Percentiles rank a stretch among this genome's conserved stretches.
Evolutionary conservation across 768 basidiomycete genomes (phyloP).

Genomic region (Phylloporus scabripes): DNA sequence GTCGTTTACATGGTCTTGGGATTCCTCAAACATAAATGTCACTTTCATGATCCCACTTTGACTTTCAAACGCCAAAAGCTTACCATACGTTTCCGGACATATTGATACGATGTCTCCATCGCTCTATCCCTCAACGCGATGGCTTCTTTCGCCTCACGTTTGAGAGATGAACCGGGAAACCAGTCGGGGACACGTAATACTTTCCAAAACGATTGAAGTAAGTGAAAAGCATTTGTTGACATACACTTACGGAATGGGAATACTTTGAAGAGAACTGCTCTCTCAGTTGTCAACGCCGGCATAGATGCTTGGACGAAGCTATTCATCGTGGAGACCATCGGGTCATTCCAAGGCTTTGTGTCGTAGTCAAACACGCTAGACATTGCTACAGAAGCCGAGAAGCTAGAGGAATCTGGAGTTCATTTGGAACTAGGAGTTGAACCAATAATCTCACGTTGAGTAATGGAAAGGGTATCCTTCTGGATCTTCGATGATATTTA

Average conservation of each 20-base stretch:
- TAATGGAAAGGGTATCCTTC: conserved; percentile 3
- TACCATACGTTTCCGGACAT: conserved; percentile 28
- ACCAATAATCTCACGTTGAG: background rate
- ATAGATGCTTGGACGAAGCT: background rate
- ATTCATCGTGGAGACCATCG: conserved; percentile 2
- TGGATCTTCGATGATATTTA: conserved; percentile 9
- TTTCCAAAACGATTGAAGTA: background rate
- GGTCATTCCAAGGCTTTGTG: conserved; percentile 5
- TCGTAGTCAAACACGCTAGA: conserved; percentile 14
- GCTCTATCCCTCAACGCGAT: background rate
- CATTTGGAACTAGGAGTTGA: background rate
- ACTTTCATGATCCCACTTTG: background rate
- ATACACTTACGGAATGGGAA: conserved; percentile 16
- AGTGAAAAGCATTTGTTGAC: background rate
- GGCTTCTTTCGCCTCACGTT: conserved; percentile 24
- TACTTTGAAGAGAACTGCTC: background rate
- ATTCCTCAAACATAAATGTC: background rate
- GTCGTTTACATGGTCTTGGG: background rate
- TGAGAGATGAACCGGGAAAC: conserved; percentile 37
- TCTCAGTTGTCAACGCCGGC: conserved; percentile 1
- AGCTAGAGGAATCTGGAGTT: conserved; percentile 11
- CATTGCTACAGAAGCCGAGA: conserved; percentile 28
- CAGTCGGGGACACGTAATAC: conserved; percentile 25
- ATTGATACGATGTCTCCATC: conserved; percentile 22
- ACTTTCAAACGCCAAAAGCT: background rate